Conservation (phyloP, 768 basidiomycete genomes). For the Russula earlei region DNA sequence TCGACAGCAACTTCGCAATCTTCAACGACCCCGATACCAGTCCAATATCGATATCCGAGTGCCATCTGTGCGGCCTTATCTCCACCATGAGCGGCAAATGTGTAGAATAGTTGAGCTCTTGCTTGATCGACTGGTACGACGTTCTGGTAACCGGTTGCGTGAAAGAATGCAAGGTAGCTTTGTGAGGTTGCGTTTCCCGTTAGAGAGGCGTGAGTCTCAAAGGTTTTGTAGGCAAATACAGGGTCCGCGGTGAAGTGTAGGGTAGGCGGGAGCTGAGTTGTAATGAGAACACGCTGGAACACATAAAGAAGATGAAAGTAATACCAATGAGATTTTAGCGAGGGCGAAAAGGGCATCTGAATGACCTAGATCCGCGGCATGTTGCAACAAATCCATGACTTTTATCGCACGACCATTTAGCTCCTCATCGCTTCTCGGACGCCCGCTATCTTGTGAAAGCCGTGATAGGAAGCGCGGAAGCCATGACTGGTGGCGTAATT, state of each 20-base stretch:
- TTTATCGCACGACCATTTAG: constrained; percentile 65
- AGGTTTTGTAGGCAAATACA: constrained; percentile 51
- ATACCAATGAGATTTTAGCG: constrained; percentile 58
- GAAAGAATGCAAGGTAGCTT: constrained; percentile 76
- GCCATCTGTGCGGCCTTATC: constrained; percentile 88
- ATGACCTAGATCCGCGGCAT: constrained; percentile 73
- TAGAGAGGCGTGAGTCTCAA: constrained; percentile 48
- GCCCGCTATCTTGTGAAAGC: constrained; percentile 33
- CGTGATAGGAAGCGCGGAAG: constrained; percentile 36
- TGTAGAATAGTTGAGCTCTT: constrained; percentile 84
- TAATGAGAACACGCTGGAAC: background rate
- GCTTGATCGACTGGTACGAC: constrained; percentile 59
- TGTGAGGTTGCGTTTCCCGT: constrained; percentile 87
- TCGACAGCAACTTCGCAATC: constrained; percentile 73
- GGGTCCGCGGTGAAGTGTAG: constrained; percentile 54
- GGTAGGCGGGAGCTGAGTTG: constrained; percentile 61
- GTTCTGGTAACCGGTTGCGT: constrained; percentile 73
- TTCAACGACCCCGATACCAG: constrained; percentile 86
- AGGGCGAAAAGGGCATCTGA: constrained; percentile 62
- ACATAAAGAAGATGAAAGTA: background rate
- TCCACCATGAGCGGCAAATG: constrained; percentile 85
- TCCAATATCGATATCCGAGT: constrained; percentile 90
- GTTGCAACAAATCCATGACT: constrained; percentile 69
- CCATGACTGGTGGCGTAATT: constrained; percentile 53
- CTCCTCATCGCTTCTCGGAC: constrained; percentile 53